These are phyloP conservation scores for Lachnellula subtilissima DNA, from an alignment of 2,329 filamentous ascomycete species.

Conservation along the genomic window DNA sequence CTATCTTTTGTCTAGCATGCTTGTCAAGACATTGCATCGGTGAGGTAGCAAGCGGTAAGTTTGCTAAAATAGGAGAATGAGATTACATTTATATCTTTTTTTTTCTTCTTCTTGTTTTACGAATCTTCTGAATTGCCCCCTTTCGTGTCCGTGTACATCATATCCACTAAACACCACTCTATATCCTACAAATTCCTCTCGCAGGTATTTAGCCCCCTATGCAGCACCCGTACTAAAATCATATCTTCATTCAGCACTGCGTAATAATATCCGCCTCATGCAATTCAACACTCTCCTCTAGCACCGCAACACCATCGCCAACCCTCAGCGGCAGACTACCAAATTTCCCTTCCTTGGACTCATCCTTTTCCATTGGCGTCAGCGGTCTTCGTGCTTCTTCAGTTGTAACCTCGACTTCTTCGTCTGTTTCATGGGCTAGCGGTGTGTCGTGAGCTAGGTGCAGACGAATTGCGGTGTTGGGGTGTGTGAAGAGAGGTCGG, in stretches of 20 bases:
- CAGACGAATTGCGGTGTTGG: background rate
- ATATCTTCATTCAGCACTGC: conserved; percentile 13
- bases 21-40: no score
- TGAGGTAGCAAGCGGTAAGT: no score
- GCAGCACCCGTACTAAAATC: no score
- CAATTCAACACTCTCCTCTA: conserved; percentile 50
- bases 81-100: no score
- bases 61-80: no score
- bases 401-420: conserved; percentile 7
- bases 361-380: conserved; percentile 30
- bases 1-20: no score
- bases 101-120: no score
- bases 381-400: background rate
- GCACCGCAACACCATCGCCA: conserved; percentile 48
- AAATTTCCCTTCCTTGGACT: conserved; percentile 32
- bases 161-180: no score
- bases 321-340: conserved; percentile 42
- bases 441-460: conserved; percentile 1
- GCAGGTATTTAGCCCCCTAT: no score
- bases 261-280: conserved; percentile 43
- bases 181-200: no score
- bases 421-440: conserved; percentile 9
- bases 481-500: background rate
- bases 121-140: no score
- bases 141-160: no score